Evolutionary conservation across 2,329 filamentous ascomycete genomes (phyloP).

Genomic region (Alternaria sp.): DNA sequence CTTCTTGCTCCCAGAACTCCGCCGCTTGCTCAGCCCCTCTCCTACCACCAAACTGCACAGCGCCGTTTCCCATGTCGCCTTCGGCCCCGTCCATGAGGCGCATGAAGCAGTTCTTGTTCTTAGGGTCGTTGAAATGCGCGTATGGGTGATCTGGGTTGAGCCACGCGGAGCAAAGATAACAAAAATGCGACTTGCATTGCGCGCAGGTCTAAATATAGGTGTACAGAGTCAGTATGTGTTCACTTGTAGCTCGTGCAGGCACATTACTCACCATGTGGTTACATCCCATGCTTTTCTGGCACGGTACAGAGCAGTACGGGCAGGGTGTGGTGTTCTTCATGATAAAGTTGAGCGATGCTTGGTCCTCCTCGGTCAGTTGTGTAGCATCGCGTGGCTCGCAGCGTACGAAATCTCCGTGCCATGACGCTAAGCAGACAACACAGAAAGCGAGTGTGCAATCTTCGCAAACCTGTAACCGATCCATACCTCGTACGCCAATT

Average conservation of each 20-base stretch:
- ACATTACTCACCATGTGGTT: constrained; percentile 39
- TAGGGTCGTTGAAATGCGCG: constrained; percentile 79
- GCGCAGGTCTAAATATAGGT: constrained; percentile 71
- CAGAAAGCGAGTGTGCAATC: constrained; percentile 82
- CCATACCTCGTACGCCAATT: constrained; percentile 59
- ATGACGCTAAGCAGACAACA: constrained; percentile 75
- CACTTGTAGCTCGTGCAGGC: constrained; percentile 83
- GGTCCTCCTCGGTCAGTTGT: constrained; percentile 84
- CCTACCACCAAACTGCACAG: constrained; percentile 54
- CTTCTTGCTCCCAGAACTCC: constrained; percentile 48
- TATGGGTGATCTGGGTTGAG: constrained; percentile 84
- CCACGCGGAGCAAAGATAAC: constrained; percentile 93
- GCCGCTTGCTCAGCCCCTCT: constrained; percentile 56
- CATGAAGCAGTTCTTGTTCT: constrained; percentile 76
- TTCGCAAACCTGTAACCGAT: constrained; percentile 84
- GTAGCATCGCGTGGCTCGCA: constrained; percentile 70
- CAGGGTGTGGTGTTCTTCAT: constrained; percentile 83
- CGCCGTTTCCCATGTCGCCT: constrained; percentile 68
- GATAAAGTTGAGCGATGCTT: constrained; percentile 86
- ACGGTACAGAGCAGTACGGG: constrained; percentile 84
- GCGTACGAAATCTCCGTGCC: constrained; percentile 91
- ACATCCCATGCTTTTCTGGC: constrained; percentile 69
- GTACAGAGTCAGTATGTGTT: constrained; percentile 63
- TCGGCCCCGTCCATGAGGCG: constrained; percentile 89
- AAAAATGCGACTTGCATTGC: constrained; percentile 91